phyloP scores from a whole-genome alignment of 2,329 filamentous ascomycete genomes.

The Elsinoe australis region DNA sequence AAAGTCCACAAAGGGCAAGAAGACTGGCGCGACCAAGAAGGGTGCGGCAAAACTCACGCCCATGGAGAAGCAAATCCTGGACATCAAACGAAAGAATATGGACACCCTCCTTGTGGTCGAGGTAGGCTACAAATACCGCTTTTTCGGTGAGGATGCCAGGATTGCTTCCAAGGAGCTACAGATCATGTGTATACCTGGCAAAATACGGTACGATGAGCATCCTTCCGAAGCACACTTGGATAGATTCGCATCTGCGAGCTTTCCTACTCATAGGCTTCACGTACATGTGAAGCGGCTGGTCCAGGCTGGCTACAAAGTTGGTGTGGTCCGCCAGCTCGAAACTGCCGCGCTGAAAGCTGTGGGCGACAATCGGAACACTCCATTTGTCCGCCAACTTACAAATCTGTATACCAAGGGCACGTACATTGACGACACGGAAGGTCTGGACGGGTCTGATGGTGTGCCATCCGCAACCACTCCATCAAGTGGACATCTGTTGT shows the following conservation, averaged over 20 bases:
- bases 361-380: conserved; percentile 86
- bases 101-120: conserved; percentile 89
- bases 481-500: conserved; percentile 79
- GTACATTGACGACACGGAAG: conserved; percentile 88
- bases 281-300: conserved; percentile 93
- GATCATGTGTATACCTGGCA: conserved; percentile 95
- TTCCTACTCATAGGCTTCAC: conserved; percentile 81
- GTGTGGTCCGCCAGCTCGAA: conserved; percentile 87
- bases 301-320: conserved; percentile 88
- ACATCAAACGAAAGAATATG: conserved; percentile 85
- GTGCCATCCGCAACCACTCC: conserved; percentile 51
- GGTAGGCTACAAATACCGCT: conserved; percentile 95
- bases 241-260: conserved; percentile 89
- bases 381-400: conserved; percentile 86
- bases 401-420: conserved; percentile 98
- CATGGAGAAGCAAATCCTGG: conserved; percentile 86
- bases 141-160: conserved; percentile 92
- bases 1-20: conserved; percentile 41
- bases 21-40: conserved; percentile 57
- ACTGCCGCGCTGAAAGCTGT: conserved; percentile 93
- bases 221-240: conserved; percentile 86
- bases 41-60: conserved; percentile 79
- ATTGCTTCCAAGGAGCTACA: conserved; percentile 81
- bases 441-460: conserved; percentile 53
- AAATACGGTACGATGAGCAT: conserved; percentile 89